Percentiles rank a stretch among this genome's conserved stretches.
phyloP scores from a whole-genome alignment of 768 basidiomycete species.

The Neoboletus magnificus region DNA sequence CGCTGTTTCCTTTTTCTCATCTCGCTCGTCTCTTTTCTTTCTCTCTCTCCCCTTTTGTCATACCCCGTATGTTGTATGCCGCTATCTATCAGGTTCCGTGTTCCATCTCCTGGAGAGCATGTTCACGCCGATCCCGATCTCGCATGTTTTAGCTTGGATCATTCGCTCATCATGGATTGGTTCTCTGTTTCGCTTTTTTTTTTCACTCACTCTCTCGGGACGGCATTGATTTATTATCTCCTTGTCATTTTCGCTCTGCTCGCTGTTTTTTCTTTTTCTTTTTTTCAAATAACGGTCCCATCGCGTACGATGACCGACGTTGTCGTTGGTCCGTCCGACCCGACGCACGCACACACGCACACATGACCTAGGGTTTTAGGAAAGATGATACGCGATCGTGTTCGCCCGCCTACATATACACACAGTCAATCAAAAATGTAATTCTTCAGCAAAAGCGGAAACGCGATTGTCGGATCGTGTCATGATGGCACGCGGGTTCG shows the following conservation, averaged over 20 bases:
- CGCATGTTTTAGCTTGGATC: conserved; percentile 4
- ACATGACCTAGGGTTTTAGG: neutral
- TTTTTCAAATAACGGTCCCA: neutral
- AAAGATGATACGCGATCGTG: neutral
- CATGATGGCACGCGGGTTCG: neutral
- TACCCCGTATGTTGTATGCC: conserved; percentile 12
- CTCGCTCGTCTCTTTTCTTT: neutral
- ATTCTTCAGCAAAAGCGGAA: neutral
- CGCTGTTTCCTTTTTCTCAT: neutral
- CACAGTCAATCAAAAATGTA: neutral
- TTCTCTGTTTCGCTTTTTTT: neutral
- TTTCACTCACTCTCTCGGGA: neutral
- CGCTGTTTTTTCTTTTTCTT: too few relatives aligned
- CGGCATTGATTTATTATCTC: conserved; percentile 1
- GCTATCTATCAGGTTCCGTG: conserved; percentile 8
- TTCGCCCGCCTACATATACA: neutral
- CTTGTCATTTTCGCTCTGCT: neutral
- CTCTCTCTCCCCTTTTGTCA: neutral
- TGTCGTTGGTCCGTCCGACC: neutral
- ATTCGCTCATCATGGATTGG: neutral
- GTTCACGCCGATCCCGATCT: neutral
- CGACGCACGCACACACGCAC: neutral
- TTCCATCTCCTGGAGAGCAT: neutral
- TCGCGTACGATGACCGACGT: neutral
- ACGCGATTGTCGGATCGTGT: neutral